Evolutionary conservation across 768 basidiomycete species (phyloP).

Genomic region (Flagelloscypha sp.): DNA sequence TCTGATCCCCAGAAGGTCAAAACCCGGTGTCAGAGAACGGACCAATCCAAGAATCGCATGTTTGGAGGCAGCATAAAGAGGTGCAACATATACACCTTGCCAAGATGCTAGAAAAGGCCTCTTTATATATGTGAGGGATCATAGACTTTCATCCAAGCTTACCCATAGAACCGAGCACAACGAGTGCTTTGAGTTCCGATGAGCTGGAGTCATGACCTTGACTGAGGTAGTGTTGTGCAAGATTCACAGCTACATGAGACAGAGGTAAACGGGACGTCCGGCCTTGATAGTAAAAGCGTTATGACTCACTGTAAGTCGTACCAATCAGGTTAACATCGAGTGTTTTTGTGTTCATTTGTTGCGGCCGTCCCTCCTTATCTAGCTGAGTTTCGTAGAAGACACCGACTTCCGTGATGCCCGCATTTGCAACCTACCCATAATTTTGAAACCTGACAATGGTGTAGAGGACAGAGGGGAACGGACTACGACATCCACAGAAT

Average conservation of each 20-base stretch:
- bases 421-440: slow-evolving; percentile 9
- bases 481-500: slow-evolving; percentile 7
- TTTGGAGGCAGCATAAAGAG: slow-evolving; percentile 44
- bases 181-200: slow-evolving; percentile 17
- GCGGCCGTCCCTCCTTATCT: slow-evolving; percentile 1
- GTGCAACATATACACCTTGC: slow-evolving; percentile 32
- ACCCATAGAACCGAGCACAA: slow-evolving; percentile 28
- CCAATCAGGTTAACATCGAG: slow-evolving; percentile 21
- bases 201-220: not conserved
- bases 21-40: slow-evolving; percentile 33
- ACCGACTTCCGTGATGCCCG: slow-evolving; percentile 11
- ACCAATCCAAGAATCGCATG: slow-evolving; percentile 47
- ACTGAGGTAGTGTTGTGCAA: slow-evolving; percentile 7
- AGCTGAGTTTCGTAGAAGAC: slow-evolving; percentile 1
- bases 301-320: slow-evolving; percentile 18
- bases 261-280: not conserved
- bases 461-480: not conserved
- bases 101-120: slow-evolving; percentile 42
- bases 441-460: not conserved
- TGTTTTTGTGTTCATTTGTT: slow-evolving; percentile 8
- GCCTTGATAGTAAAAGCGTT: not conserved
- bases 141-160: too few species aligned
- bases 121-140: too few species aligned
- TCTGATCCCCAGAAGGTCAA: slow-evolving; percentile 30
- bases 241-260: slow-evolving; percentile 3